phyloP scores from a whole-genome alignment of 2,329 filamentous ascomycete species.

The Penicillium verrucosum region DNA sequence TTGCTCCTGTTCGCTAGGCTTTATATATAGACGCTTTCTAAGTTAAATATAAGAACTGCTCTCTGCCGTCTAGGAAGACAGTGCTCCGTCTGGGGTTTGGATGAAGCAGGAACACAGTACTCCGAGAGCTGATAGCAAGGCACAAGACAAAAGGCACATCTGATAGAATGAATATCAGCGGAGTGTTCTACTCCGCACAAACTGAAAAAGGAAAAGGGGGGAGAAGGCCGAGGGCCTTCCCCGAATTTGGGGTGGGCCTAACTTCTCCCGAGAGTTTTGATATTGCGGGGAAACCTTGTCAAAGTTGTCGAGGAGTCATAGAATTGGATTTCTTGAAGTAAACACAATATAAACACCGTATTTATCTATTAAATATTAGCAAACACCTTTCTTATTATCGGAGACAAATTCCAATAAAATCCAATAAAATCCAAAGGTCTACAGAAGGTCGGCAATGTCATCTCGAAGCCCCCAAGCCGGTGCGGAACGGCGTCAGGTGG shows the following conservation, averaged over 20 bases:
- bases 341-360: neutral
- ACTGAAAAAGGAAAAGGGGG: neutral
- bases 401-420: neutral
- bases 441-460: neutral
- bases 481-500: neutral
- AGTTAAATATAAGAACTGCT: neutral
- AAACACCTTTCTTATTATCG: neutral
- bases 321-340: neutral
- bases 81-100: constrained; percentile 17
- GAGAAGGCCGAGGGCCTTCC: neutral
- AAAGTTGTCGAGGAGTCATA: too few relatives aligned
- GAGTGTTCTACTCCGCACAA: constrained; percentile 19
- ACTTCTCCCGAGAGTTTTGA: neutral
- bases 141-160: neutral
- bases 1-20: neutral
- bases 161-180: neutral
- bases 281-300: constrained; percentile 5
- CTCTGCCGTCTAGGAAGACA: constrained; percentile 12
- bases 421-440: neutral
- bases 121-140: neutral
- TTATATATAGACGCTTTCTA: constrained; percentile 4
- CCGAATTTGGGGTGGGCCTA: neutral
- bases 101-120: constrained; percentile 3
- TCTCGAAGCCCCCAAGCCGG: neutral
- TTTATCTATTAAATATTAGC: neutral